Evolutionary conservation across 2,329 filamentous ascomycete species (phyloP), one percentile per base, ranked within the genome.

Genomic region (Epichloe scottii): DNA sequence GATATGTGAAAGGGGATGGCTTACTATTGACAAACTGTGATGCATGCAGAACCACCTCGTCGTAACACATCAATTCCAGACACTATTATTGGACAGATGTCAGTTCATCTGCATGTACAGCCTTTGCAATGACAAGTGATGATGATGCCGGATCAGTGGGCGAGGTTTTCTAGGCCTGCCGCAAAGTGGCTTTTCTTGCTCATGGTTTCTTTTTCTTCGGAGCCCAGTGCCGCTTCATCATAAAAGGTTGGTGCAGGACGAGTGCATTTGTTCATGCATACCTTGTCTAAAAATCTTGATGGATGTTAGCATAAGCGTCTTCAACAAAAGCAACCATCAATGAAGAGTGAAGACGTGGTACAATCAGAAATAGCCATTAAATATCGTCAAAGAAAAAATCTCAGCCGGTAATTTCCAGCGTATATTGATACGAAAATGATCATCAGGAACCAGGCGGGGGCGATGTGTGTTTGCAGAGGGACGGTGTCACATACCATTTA

Each of bases 121-220:
- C 17, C 17, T 17, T 40, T 26, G 26, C 2, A 44, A 42, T 1
- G 14, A 34, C 5, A 54, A 48, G 50, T 57, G 50, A 21, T 52
- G 55, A 59, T 51, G 50, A 46, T 57, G 54, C 56, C 52, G 54
- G 61, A 72, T 95, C 89, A 95, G 89, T 91, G 87, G 89, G 87
- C 89, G 82, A 95, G 89, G 90, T 95, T 95, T 95, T 94, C 89
- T 94, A 95, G 88, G 89, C 89, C 89, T 95, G 89, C 87, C 89
- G 71, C 88, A 87, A 87, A 79, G 72, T 87, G 89, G 88, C 81
- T 85, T 80, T 82, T 89, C 87, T 57, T 66, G 75, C 89, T 89
- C 89, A 82, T 81, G 74, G 74, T 69, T 55, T 51, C 68, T 53
- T 69, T 62, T 74, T 93, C 62, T 75, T 94, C 89, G 85, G 89